A percentile compares a stretch with the other conserved stretches of the same genome.
Conservation (phyloP, 1,139 yeast genomes). For the Yamadazyma songkhlaensis region DNA sequence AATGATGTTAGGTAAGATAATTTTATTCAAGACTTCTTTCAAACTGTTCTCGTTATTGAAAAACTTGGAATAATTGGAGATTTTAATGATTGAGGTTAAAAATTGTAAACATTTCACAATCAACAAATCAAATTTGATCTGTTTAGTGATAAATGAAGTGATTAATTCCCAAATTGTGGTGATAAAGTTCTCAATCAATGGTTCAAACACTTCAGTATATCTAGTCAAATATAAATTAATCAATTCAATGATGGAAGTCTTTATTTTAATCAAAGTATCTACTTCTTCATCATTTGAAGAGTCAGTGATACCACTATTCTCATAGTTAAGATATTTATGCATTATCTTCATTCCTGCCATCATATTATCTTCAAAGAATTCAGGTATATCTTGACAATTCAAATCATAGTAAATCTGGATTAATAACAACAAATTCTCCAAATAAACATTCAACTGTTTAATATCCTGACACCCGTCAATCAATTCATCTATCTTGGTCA, state of each 20-base stretch:
- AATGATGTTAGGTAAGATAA: conserved; percentile 83
- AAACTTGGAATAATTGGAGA: conserved; percentile 56
- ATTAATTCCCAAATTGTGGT: conserved; percentile 80
- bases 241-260: conserved; percentile 82
- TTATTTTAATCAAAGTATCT: conserved; percentile 69
- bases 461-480: conserved; percentile 47
- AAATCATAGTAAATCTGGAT: conserved; percentile 86
- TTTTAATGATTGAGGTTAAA: conserved; percentile 75
- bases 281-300: conserved; percentile 67
- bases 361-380: conserved; percentile 92
- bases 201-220: conserved; percentile 86
- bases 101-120: conserved; percentile 81
- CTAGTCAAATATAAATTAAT: conserved; percentile 84
- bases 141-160: conserved; percentile 56
- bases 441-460: conserved; percentile 50
- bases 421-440: conserved; percentile 70
- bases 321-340: conserved; percentile 72
- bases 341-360: conserved; percentile 73
- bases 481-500: conserved; percentile 63
- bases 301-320: conserved; percentile 53
- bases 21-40: conserved; percentile 74
- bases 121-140: conserved; percentile 78
- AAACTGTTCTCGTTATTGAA: conserved; percentile 69
- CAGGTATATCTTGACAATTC: conserved; percentile 97
- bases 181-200: conserved; percentile 73